Evolutionary conservation across 768 basidiomycete species (phyloP).

Genomic region (Hortiboletus flavorubellus): DNA sequence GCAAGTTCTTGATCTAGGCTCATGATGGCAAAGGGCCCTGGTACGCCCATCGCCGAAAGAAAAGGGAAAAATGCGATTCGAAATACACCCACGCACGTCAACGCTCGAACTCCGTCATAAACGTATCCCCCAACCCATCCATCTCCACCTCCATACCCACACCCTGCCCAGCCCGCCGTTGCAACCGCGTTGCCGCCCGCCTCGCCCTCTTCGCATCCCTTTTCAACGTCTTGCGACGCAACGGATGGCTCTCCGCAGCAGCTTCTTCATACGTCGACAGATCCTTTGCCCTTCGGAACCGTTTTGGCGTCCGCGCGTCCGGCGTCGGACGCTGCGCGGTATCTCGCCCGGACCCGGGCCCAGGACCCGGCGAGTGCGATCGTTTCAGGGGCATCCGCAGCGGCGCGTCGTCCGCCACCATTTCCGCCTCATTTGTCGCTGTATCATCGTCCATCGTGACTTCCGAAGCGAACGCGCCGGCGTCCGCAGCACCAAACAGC

Average conservation of each 20-base stretch:
- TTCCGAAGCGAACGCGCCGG: conserved; percentile 61
- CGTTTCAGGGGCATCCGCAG: conserved; percentile 31
- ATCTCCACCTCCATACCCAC: conserved; percentile 30
- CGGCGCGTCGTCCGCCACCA: conserved; percentile 39
- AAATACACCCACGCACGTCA: background rate
- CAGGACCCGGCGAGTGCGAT: conserved; percentile 13
- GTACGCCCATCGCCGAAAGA: too few relatives aligned
- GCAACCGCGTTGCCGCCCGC: conserved; percentile 42
- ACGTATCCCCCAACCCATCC: conserved; percentile 17
- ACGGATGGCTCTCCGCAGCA: conserved; percentile 41
- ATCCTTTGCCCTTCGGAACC: conserved; percentile 55
- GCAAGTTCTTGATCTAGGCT: too few relatives aligned
- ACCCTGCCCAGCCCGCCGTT: background rate
- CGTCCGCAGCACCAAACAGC: conserved; percentile 77
- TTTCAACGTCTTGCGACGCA: conserved; percentile 59
- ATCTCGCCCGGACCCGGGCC: background rate
- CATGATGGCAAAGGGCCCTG: too few relatives aligned
- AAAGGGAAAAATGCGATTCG: background rate
- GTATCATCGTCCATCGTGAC: conserved; percentile 45
- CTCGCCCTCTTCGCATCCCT: conserved; percentile 60
- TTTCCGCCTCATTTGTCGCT: conserved; percentile 30
- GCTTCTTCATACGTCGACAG: conserved; percentile 51
- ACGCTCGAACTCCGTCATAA: conserved; percentile 20
- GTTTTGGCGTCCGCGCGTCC: conserved; percentile 45
- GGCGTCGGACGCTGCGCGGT: background rate